phyloP scores from a whole-genome alignment of 2,329 filamentous ascomycete genomes.

The Hansfordia pulvinata region DNA sequence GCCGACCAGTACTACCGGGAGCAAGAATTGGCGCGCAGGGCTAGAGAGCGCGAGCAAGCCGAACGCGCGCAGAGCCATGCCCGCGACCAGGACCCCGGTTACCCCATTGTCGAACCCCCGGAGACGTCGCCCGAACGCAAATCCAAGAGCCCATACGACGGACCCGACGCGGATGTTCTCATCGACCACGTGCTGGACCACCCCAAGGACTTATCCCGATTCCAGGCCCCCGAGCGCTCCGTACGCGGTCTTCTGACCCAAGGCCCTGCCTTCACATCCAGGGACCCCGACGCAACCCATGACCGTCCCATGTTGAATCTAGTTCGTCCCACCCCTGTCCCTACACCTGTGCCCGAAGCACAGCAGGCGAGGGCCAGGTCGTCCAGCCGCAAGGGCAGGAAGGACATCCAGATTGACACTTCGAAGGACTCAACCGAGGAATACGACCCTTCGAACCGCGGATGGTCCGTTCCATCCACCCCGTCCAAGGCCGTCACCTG shows the following conservation, averaged over 20 bases:
- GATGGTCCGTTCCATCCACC: constrained; percentile 18
- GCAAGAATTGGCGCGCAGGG: constrained; percentile 36
- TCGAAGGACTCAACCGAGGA: constrained; percentile 17
- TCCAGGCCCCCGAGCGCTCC: constrained; percentile 16
- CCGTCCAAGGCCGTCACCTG: constrained; percentile 47
- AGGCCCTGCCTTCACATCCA: constrained; percentile 23
- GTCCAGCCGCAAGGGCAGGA: constrained; percentile 5
- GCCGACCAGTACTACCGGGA: constrained; percentile 46
- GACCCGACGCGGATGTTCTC: constrained; percentile 48
- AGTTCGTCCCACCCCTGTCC: constrained; percentile 43
- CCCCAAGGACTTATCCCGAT: constrained; percentile 32
- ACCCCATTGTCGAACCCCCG: constrained; percentile 37
- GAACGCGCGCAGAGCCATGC: constrained; percentile 36
- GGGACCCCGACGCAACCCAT: constrained; percentile 39
- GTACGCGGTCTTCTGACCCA: constrained; percentile 12
- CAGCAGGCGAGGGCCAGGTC: constrained; percentile 12
- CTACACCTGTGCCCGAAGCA: constrained; percentile 34
- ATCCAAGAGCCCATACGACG: constrained; percentile 36
- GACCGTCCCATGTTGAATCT: constrained; percentile 46
- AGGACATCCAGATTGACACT: constrained; percentile 5
- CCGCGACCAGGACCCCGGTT: no score
- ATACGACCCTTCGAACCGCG: background rate
- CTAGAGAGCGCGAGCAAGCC: constrained; percentile 37
- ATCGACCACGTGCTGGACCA: constrained; percentile 42
- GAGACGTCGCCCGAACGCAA: constrained; percentile 8